These are phyloP conservation scores for Misopates orontium DNA, from an alignment of 257 asterid species.

Conservation along the genomic window DNA sequence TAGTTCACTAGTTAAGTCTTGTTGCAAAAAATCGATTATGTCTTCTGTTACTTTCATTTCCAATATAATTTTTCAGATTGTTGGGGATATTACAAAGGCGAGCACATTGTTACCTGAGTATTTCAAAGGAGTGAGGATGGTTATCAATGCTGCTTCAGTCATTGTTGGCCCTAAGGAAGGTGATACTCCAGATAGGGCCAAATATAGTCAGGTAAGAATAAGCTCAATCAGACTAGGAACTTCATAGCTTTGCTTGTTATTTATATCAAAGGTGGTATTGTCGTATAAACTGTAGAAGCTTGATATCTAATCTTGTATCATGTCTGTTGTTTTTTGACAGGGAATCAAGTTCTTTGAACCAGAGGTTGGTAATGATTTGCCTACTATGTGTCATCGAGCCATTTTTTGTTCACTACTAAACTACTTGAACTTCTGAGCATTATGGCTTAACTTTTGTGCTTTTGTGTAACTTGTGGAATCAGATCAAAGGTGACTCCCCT, in stretches of 20 bases:
- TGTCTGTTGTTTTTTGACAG: slow-evolving; percentile 41
- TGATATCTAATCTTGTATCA: background rate
- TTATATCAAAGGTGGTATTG: background rate
- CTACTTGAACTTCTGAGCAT: slow-evolving; percentile 18
- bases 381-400: slow-evolving; percentile 26
- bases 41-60: background rate
- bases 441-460: slow-evolving; percentile 20
- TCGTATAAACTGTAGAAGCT: background rate
- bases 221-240: slow-evolving; percentile 13
- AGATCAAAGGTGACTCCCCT: slow-evolving; percentile 97
- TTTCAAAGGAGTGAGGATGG: slow-evolving; percentile 80
- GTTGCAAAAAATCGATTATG: background rate
- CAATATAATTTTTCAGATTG: slow-evolving; percentile 45
- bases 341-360: slow-evolving; percentile 99
- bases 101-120: slow-evolving; percentile 76
- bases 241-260: background rate
- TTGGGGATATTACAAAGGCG: slow-evolving; percentile 87
- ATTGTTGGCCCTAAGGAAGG: slow-evolving; percentile 99
- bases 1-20: slow-evolving; percentile 11
- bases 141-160: slow-evolving; percentile 83
- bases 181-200: slow-evolving; percentile 95
- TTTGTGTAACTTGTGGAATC: slow-evolving; percentile 39
- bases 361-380: slow-evolving; percentile 64
- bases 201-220: slow-evolving; percentile 78
- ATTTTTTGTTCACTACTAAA: slow-evolving; percentile 22